A percentile compares a stretch with the other conserved stretches of the same genome.
phyloP scores from a whole-genome alignment of 2,329 filamentous ascomycete genomes.

The Xylaria multiplex region DNA sequence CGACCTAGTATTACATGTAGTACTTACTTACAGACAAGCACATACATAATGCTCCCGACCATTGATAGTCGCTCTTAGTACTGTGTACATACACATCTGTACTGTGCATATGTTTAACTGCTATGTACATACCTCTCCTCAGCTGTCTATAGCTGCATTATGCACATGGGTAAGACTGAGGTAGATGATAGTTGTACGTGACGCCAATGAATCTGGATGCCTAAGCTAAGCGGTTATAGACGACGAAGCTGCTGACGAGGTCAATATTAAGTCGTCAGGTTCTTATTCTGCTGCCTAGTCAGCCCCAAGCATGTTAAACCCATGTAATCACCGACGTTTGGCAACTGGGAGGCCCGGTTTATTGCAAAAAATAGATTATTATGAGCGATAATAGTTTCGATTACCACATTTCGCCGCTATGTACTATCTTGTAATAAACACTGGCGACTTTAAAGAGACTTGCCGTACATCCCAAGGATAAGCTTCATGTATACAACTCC shows the following conservation, averaged over 20 bases:
- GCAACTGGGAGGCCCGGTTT: neutral
- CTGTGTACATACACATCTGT: too few relatives aligned
- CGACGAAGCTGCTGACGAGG: conserved; percentile 20
- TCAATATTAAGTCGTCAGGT: neutral
- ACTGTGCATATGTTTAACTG: too few relatives aligned
- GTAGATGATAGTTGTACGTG: neutral
- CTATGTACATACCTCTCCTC: too few relatives aligned
- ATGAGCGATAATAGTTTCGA: conserved; percentile 4
- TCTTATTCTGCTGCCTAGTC: conserved; percentile 21
- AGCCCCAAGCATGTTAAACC: neutral
- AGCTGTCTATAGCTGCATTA: neutral
- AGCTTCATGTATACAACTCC: conserved; percentile 34
- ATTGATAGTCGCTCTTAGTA: too few relatives aligned
- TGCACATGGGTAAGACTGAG: neutral
- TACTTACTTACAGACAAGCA: neutral
- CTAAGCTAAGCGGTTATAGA: conserved; percentile 5
- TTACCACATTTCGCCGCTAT: conserved; percentile 11
- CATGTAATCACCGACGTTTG: too few relatives aligned
- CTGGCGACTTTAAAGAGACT: conserved; percentile 7
- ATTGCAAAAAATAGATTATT: too few relatives aligned
- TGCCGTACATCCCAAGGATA: conserved; percentile 14
- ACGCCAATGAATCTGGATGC: conserved; percentile 21
- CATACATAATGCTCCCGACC: conserved; percentile 20
- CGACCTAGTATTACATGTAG: too few relatives aligned
- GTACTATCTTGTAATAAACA: conserved; percentile 16